These are phyloP conservation scores for Penicillium sp. DNA, from an alignment of 2,329 filamentous ascomycete species.

Conservation along the genomic window DNA sequence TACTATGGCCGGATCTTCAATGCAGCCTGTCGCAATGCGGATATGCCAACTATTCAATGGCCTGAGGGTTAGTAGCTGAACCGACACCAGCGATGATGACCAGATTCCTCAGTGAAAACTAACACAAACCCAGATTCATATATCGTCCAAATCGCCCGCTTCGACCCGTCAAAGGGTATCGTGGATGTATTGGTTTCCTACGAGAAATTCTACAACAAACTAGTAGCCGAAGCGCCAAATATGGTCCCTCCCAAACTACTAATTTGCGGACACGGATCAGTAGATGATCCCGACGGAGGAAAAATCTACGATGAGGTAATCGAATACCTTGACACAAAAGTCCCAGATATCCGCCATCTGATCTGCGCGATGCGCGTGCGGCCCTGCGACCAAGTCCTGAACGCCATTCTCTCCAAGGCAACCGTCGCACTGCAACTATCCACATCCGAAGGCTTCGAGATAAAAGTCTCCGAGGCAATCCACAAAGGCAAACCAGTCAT, in stretches of 20 bases:
- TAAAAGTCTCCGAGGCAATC: slow-evolving; percentile 80
- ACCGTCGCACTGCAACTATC: slow-evolving; percentile 76
- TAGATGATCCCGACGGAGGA: slow-evolving; percentile 76
- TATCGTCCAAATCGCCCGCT: slow-evolving; percentile 77
- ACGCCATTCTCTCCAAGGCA: slow-evolving; percentile 70
- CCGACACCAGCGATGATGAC: too few relatives aligned
- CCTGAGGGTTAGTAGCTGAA: slow-evolving; percentile 34
- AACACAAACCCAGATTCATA: slow-evolving; percentile 60
- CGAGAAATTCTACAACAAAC: slow-evolving; percentile 65
- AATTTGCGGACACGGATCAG: slow-evolving; percentile 74
- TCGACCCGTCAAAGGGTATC: slow-evolving; percentile 81
- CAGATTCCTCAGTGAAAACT: slow-evolving; percentile 43
- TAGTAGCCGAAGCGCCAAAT: slow-evolving; percentile 50
- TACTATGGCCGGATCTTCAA: slow-evolving; percentile 76
- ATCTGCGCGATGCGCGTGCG: slow-evolving; percentile 75
- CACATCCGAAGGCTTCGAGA: slow-evolving; percentile 79
- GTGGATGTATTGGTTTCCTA: slow-evolving; percentile 75
- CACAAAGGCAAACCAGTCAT: slow-evolving; percentile 79
- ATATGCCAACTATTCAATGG: slow-evolving; percentile 41
- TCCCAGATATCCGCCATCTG: slow-evolving; percentile 61
- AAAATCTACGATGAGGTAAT: slow-evolving; percentile 72
- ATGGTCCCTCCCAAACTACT: slow-evolving; percentile 67
- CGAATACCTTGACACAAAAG: slow-evolving; percentile 62
- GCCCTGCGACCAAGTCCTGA: slow-evolving; percentile 77
- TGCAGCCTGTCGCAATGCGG: slow-evolving; percentile 61